These are phyloP conservation scores for Xylaria sp. DNA, from an alignment of 2,329 filamentous ascomycete genomes.

Conservation along the genomic window DNA sequence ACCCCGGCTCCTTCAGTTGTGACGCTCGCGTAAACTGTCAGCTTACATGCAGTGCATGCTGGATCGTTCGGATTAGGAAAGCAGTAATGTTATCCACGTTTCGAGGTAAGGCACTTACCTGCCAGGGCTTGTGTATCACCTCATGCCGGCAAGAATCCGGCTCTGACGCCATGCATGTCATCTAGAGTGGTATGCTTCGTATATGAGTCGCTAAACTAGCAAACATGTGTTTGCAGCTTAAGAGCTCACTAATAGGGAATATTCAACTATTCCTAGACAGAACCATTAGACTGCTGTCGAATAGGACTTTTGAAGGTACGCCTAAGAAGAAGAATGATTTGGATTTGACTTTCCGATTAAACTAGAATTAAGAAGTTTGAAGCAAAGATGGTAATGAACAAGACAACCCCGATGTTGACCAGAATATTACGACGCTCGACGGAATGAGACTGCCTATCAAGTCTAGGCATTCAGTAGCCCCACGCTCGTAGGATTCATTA, in stretches of 20 bases:
- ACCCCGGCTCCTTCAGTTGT: neutral
- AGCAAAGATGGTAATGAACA: no score
- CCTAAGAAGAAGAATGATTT: neutral
- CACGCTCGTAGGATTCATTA: neutral
- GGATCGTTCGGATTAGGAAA: neutral
- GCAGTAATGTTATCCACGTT: neutral
- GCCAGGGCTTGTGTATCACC: neutral
- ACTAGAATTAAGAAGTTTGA: neutral
- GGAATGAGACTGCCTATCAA: neutral
- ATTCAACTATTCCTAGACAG: neutral
- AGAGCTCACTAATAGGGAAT: no score
- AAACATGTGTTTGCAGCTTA: no score
- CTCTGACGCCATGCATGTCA: neutral
- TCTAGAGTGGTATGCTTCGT: neutral
- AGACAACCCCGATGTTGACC: neutral
- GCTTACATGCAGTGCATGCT: neutral
- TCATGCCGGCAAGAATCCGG: neutral
- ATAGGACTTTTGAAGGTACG: neutral
- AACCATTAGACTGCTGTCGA: neutral
- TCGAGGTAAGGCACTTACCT: slow-evolving; percentile 7
- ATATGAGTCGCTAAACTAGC: neutral
- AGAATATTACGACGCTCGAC: neutral
- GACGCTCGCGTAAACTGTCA: slow-evolving; percentile 6
- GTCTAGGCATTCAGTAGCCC: neutral
- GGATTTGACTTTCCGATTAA: neutral